Percentiles rank a stretch among this genome's conserved stretches.
These are phyloP conservation scores for Henckelia pumila DNA, from an alignment of 257 asterid species.

Conservation along the genomic window DNA sequence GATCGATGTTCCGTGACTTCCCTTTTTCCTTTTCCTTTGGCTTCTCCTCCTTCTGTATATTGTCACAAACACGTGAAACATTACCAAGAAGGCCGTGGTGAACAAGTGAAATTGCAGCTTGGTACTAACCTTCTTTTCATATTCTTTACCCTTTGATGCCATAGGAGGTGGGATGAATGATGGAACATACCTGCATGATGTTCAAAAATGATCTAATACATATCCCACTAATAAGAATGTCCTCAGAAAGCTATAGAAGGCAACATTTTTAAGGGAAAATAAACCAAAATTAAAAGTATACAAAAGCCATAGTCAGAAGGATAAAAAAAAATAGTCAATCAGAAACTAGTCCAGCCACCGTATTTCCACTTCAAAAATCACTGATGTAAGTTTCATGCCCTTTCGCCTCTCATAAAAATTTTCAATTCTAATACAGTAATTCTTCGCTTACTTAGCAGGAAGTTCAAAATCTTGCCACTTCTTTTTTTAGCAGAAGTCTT, in stretches of 20 bases:
- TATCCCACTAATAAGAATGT: constrained; percentile 33
- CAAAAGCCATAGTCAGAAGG: constrained; percentile 4
- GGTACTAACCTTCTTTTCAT: constrained; percentile 70
- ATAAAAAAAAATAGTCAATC: constrained; percentile 1
- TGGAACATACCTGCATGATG: constrained; percentile 91
- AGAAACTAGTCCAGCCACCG: neutral
- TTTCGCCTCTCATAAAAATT: neutral
- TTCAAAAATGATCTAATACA: constrained; percentile 53
- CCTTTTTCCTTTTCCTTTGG: constrained; percentile 82
- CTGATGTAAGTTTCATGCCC: neutral
- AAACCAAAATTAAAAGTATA: neutral
- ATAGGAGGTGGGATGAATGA: constrained; percentile 91
- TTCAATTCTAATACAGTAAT: constrained; percentile 3
- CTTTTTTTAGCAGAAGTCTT: neutral
- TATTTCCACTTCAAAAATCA: constrained; percentile 6
- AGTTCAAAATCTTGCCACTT: constrained; percentile 8
- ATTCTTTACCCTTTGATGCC: constrained; percentile 82
- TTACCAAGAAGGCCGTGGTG: constrained; percentile 16
- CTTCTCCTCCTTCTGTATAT: constrained; percentile 76
- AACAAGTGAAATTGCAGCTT: constrained; percentile 17
- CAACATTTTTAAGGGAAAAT: constrained; percentile 7
- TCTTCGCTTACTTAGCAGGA: neutral
- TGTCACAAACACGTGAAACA: constrained; percentile 22
- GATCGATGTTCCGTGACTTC: constrained; percentile 81
- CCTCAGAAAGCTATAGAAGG: constrained; percentile 15